Evolutionary conservation across 2,329 filamentous ascomycete genomes (phyloP).

Genomic region (Magnaporthiopsis rhizophila): DNA sequence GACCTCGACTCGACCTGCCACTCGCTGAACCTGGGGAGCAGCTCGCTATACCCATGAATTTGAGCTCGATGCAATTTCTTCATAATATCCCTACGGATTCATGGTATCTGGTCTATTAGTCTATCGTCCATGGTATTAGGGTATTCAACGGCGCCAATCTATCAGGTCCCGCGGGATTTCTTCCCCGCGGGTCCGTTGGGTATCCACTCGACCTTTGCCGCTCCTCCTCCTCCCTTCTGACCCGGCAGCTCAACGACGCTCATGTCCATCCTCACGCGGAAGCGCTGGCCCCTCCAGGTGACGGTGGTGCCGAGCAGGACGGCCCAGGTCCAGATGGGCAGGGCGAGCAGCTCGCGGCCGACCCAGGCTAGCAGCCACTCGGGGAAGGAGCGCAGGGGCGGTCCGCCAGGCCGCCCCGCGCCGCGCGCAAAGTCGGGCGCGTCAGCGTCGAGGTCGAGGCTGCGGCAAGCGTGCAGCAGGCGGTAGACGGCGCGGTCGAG

Average conservation of each 20-base stretch:
- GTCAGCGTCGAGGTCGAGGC: slow-evolving; percentile 61
- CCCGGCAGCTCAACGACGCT: slow-evolving; percentile 51
- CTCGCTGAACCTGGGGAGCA: no score
- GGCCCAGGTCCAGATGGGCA: slow-evolving; percentile 87
- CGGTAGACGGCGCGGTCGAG: slow-evolving; percentile 68
- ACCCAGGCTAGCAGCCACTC: slow-evolving; percentile 81
- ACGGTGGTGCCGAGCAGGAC: slow-evolving; percentile 84
- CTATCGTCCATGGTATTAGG: neutral
- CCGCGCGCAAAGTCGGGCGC: slow-evolving; percentile 67
- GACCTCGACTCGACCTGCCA: no score
- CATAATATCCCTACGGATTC: neutral
- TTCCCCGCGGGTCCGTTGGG: neutral
- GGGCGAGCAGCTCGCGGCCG: slow-evolving; percentile 70
- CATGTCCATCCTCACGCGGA: slow-evolving; percentile 78
- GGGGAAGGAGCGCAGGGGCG: slow-evolving; percentile 35
- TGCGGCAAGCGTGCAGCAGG: slow-evolving; percentile 64
- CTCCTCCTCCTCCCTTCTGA: neutral
- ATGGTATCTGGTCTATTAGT: neutral
- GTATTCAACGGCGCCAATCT: neutral
- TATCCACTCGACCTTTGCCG: slow-evolving; percentile 12
- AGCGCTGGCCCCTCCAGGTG: slow-evolving; percentile 75
- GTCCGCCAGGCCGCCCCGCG: slow-evolving; percentile 25
- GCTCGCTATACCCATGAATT: no score
- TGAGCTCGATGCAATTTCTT: neutral
- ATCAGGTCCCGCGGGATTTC: neutral